These are phyloP conservation scores for Furculomyces boomerangus DNA, from an alignment of 371 early-diverging fungal species.

Conservation along the genomic window DNA sequence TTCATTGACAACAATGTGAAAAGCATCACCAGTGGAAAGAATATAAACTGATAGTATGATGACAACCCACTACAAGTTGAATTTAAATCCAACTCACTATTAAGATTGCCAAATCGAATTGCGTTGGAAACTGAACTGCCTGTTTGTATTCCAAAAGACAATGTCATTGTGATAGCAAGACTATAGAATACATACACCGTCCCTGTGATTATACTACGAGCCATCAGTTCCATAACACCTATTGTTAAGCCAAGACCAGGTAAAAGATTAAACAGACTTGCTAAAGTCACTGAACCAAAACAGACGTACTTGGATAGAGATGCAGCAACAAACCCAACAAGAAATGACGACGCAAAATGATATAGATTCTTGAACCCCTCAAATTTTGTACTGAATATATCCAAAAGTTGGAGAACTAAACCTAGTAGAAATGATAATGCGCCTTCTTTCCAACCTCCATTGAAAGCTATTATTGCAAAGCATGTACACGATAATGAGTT, in stretches of 20 bases:
- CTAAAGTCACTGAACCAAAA: constrained; percentile 34
- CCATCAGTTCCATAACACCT: constrained; percentile 59
- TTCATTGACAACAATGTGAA: constrained; percentile 12
- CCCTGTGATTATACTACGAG: constrained; percentile 64
- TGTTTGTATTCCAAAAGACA: constrained; percentile 50
- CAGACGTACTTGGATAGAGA: constrained; percentile 15
- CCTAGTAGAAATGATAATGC: constrained; percentile 36
- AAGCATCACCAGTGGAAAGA: constrained; percentile 11
- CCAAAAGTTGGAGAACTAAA: constrained; percentile 30
- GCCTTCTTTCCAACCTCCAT: constrained; percentile 44
- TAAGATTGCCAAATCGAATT: neutral
- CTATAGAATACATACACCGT: constrained; percentile 60
- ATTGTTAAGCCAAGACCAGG: constrained; percentile 53
- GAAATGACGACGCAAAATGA: constrained; percentile 15
- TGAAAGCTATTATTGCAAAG: constrained; percentile 37
- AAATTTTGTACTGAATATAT: constrained; percentile 33
- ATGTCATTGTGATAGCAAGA: constrained; percentile 45
- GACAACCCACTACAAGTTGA: constrained; percentile 9
- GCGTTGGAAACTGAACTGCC: constrained; percentile 29
- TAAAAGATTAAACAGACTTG: constrained; percentile 41
- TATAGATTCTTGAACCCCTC: constrained; percentile 30
- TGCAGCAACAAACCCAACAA: constrained; percentile 10
- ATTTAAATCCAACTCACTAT: constrained; percentile 5
- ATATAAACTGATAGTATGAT: constrained; percentile 11
- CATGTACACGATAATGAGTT: constrained; percentile 27